Evolutionary conservation across 192 early-diverging fungal species (phyloP), one percentile per base, ranked within the genome.

Genomic region (Phycomyces nitens): DNA sequence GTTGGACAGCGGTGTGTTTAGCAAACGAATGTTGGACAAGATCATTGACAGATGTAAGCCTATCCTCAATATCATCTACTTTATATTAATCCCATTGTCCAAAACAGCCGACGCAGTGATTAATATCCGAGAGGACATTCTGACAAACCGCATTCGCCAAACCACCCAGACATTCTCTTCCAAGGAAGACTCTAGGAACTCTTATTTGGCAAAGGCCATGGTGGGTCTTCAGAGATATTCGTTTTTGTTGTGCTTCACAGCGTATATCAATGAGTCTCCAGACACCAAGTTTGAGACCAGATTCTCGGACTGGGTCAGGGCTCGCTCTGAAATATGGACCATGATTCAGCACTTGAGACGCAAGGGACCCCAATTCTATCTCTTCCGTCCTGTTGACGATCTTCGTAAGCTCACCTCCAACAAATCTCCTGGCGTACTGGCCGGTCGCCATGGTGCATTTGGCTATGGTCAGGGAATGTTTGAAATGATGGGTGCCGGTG

Each of bases 381-480:
- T 78, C 10, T 88, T 88, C 63, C 70, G 80, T 20, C 86, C 86
- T 0, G 74, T 84, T 0, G 84, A 86, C 44, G 84, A 88, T 64
- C 74, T 88, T 9, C 50, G 57, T 3, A 59, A 53, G 15, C 18
- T 49, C 15, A 52, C 18, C 23, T 34, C 38, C 14, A 43, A 67
- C 11, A 41, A 22, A 14, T 12, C 43, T 5, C 27, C 6, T 38
- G 55, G 55, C 16, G 10, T 27, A 2, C 23, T 62, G 9, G 15
- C 18, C 16, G 34, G 53, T 41, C 54, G 47, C 42, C 34, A 60
- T 2, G 23, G 26, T 22, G 42, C 41, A 20, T 56, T 68, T 53
- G 66, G 66, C 2, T 62, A 51, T 57, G 55, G 55, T 0, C 29
- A 34, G 5, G 70, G 70, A 9, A 72, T 72, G 70, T 72, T 72